phyloP scores from a whole-genome alignment of 139 green algal species.

The Chlamydomonas eustigma region DNA sequence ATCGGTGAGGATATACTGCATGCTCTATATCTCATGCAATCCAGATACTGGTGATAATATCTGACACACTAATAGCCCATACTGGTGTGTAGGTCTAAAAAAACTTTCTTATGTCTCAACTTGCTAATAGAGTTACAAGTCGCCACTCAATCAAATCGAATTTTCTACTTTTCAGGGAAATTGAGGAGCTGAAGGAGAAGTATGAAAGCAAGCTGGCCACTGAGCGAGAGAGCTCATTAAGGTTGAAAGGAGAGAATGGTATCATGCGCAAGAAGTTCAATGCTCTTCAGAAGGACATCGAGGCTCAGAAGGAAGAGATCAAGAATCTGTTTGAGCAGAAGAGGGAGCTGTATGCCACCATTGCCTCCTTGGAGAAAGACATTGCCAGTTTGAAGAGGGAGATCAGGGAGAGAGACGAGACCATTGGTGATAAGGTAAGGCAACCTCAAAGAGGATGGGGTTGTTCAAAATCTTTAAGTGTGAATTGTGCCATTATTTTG shows the following conservation, averaged over 20 bases:
- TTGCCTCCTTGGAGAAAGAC: conserved; percentile 75
- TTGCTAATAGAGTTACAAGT: neutral
- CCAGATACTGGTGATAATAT: no score
- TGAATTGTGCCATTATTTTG: no score
- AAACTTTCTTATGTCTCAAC: no score
- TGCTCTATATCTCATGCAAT: no score
- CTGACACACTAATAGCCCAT: no score
- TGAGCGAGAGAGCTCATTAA: conserved; percentile 66
- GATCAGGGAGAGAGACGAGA: conserved; percentile 83
- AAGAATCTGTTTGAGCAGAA: conserved; percentile 76
- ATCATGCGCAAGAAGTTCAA: conserved; percentile 94
- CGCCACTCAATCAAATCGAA: neutral
- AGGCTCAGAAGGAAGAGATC: conserved; percentile 78
- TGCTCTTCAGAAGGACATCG: conserved; percentile 66
- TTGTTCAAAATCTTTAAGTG: no score
- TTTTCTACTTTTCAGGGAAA: conserved; percentile 2
- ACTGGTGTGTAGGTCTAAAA: no score
- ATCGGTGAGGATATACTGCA: conserved; percentile 51
- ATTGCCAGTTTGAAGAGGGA: conserved; percentile 75
- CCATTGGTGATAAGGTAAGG: conserved; percentile 80
- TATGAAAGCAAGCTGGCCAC: conserved; percentile 48
- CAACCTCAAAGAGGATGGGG: no score
- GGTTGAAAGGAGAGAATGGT: conserved; percentile 89
- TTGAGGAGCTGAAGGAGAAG: conserved; percentile 43
- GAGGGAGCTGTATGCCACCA: conserved; percentile 45